Conservation (phyloP, 768 basidiomycete species). For the Russula dissimulans region DNA sequence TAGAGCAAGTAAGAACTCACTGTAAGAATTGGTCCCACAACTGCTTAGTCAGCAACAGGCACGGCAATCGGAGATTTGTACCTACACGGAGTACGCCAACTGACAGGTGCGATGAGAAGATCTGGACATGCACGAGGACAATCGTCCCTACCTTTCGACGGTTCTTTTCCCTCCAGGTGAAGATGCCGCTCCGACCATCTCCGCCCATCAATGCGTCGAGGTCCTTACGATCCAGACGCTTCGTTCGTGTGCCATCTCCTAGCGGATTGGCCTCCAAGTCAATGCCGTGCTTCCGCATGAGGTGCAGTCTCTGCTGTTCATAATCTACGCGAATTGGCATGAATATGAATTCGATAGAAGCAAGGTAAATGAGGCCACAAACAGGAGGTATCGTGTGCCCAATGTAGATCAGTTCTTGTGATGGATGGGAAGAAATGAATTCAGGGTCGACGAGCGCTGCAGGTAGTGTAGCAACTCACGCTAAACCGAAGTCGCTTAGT, state of each 20-base stretch:
- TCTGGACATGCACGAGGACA: conserved; percentile 24
- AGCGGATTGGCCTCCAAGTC: conserved; percentile 78
- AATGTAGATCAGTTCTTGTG: conserved; percentile 79
- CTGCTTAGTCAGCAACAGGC: conserved; percentile 33
- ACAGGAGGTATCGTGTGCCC: conserved; percentile 96
- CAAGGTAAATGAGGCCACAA: conserved; percentile 24
- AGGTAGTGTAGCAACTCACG: conserved; percentile 45
- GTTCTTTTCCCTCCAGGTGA: conserved; percentile 95
- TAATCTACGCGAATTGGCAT: conserved; percentile 50
- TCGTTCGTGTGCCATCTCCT: conserved; percentile 63
- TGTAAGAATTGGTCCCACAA: conserved; percentile 81
- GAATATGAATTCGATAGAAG: background rate
- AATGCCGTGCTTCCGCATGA: conserved; percentile 88
- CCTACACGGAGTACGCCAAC: conserved; percentile 86
- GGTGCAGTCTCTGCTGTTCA: conserved; percentile 82
- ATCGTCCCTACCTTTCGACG: conserved; percentile 64
- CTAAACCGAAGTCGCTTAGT: conserved; percentile 92
- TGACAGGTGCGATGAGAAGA: conserved; percentile 25
- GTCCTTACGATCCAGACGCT: conserved; percentile 71
- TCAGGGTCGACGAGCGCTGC: background rate
- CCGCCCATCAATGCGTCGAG: conserved; percentile 79
- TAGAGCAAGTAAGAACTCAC: conserved; percentile 36
- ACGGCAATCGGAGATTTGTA: conserved; percentile 17
- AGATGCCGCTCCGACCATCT: conserved; percentile 71
- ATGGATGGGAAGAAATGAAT: background rate